A percentile compares a stretch with the other conserved stretches of the same genome.
phyloP scores from a whole-genome alignment of 2,329 filamentous ascomycete species.

The Colletotrichum sp. region DNA sequence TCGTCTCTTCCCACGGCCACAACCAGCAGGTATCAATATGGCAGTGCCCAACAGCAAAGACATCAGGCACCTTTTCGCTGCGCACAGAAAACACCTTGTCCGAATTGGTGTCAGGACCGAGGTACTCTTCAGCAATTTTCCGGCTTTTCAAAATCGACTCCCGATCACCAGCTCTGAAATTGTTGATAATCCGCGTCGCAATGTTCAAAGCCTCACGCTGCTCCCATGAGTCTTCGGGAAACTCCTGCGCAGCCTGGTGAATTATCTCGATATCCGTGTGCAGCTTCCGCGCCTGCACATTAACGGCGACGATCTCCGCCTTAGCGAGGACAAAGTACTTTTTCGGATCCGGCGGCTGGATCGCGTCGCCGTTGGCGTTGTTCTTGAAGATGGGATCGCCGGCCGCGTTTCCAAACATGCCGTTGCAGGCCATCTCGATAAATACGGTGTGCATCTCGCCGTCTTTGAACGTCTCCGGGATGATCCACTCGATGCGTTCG shows the following conservation, averaged over 20 bases:
- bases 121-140: slow-evolving; percentile 63
- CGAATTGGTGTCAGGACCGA: slow-evolving; percentile 64
- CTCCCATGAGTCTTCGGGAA: slow-evolving; percentile 67
- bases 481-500: slow-evolving; percentile 68
- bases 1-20: slow-evolving; percentile 74
- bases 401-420: slow-evolving; percentile 62
- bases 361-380: slow-evolving; percentile 59
- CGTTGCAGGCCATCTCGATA: slow-evolving; percentile 74
- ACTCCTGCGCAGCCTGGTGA: slow-evolving; percentile 67
- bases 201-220: slow-evolving; percentile 66
- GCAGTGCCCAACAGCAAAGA: slow-evolving; percentile 70
- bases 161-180: slow-evolving; percentile 65
- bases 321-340: slow-evolving; percentile 60
- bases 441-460: slow-evolving; percentile 68
- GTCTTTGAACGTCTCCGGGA: slow-evolving; percentile 63
- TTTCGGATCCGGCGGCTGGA: slow-evolving; percentile 66
- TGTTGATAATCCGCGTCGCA: slow-evolving; percentile 68
- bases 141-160: slow-evolving; percentile 60
- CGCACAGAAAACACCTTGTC: slow-evolving; percentile 59
- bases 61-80: slow-evolving; percentile 55
- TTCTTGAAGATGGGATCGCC: slow-evolving; percentile 25
- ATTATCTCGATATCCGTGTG: slow-evolving; percentile 73
- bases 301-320: slow-evolving; percentile 68
- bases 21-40: slow-evolving; percentile 76
- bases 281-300: slow-evolving; percentile 63